A percentile compares a stretch with the other conserved stretches of the same genome.
Evolutionary conservation across 2,329 filamentous ascomycete genomes (phyloP).

Genomic region (Calonectria henricotiae): DNA sequence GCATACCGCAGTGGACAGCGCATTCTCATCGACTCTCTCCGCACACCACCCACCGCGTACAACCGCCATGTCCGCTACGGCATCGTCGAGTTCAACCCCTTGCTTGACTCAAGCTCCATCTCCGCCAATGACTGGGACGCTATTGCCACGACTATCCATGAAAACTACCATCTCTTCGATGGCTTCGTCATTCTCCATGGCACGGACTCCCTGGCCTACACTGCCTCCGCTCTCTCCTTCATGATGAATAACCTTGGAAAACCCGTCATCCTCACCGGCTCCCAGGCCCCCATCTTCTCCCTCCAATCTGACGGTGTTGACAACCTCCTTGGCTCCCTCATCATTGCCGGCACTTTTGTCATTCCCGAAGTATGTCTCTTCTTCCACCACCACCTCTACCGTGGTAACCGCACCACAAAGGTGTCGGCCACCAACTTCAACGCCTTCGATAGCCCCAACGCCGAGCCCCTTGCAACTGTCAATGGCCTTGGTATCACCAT

Average conservation of each 20-base stretch:
- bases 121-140: constrained; percentile 89
- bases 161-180: constrained; percentile 91
- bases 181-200: constrained; percentile 93
- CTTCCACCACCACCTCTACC: constrained; percentile 92
- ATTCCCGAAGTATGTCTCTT: constrained; percentile 95
- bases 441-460: constrained; percentile 92
- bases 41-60: constrained; percentile 87
- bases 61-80: constrained; percentile 86
- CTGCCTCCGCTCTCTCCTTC: constrained; percentile 91
- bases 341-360: constrained; percentile 92
- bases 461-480: constrained; percentile 84
- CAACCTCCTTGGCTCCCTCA: constrained; percentile 89
- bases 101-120: constrained; percentile 93
- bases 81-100: constrained; percentile 86
- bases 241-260: constrained; percentile 94
- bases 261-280: constrained; percentile 89
- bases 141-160: constrained; percentile 84
- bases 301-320: constrained; percentile 93
- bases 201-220: constrained; percentile 92
- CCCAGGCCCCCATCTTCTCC: constrained; percentile 89
- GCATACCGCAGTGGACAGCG: constrained; percentile 68
- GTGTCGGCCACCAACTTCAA: constrained; percentile 89
- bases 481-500: constrained; percentile 87
- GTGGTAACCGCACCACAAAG: constrained; percentile 91
- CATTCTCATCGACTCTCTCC: constrained; percentile 76